Evolutionary conservation across 2,329 filamentous ascomycete species (phyloP), one percentile per base, ranked within the genome.

Genomic region (Acrocalymma vagum): DNA sequence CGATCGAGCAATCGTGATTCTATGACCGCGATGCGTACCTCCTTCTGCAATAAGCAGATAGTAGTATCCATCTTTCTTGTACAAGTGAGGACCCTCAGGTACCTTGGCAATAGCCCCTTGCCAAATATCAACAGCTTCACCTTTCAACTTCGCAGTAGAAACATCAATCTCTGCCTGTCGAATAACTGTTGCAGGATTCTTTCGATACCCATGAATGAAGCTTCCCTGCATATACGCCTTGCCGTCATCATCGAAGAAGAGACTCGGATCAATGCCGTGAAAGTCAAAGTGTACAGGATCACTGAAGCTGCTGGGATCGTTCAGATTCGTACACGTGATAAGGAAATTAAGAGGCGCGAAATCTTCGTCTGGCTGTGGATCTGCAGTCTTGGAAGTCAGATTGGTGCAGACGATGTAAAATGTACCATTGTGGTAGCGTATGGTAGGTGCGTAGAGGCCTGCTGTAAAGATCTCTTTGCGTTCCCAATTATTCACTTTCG

Each of bases 271-370:
- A 15, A 54, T 51, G 14, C 50, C 49, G n/a, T 43, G 15, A 22
- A 52, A 51, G 9, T 41, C 29, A 13, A 54, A 56, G 21, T 41
- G 39, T 1, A 54, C 8, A 0, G 50, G 50, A 15, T 51, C 29
- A 9, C 42, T 48, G 52, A 52, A 56, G 11, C 29, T 30, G 7
- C 27, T 34, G 18, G 32, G 27, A 8, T 47, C 40, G 5, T 26
- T 36, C 9, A 52, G 46, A 20, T 58, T 42, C 3, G 41, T 48
- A 6, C 37, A 40, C 9, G 38, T 46, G 6, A 58, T 35, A n/a
- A 54, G 45, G 22, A 50, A 49, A 0, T 41, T 80, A 75, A 57
- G 76, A 4, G 57, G 78, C 38, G 78, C 73, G 23, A 78, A 62
- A 65, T 20, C 60, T 23, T 29, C 69, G 62, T 4, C 73, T 75